Evolutionary conservation across 2,329 filamentous ascomycete genomes (phyloP).

Genomic region (Fusarium buharicum): DNA sequence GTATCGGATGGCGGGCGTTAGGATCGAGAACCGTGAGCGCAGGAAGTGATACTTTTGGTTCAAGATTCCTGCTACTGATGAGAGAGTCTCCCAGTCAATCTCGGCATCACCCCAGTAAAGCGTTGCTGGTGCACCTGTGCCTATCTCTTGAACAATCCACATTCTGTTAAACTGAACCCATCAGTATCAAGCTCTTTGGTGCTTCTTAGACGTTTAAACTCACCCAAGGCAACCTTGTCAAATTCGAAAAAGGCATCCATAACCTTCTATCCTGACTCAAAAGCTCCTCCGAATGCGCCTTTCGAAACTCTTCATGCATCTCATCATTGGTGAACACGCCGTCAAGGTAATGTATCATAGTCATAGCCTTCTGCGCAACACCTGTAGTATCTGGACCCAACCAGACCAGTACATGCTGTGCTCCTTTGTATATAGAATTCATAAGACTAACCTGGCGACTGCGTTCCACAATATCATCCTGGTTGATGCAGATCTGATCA

Average conservation of each 20-base stretch:
- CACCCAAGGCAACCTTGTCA: conserved; percentile 50
- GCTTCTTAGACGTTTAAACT: conserved; percentile 24
- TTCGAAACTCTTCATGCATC: conserved; percentile 45
- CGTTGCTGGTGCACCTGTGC: conserved; percentile 48
- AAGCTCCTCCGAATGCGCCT: conserved; percentile 47
- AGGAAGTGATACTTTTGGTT: conserved; percentile 50
- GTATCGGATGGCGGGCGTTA: conserved; percentile 50
- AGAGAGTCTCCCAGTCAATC: conserved; percentile 50
- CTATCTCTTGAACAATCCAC: conserved; percentile 54
- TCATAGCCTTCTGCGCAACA: conserved; percentile 45
- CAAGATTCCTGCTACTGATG: conserved; percentile 46
- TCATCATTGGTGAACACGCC: conserved; percentile 48
- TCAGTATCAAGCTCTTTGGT: background rate
- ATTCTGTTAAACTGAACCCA: conserved; percentile 48
- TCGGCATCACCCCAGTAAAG: conserved; percentile 50
- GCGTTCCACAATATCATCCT: conserved; percentile 50
- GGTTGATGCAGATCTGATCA: conserved; percentile 56
- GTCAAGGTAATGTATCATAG: conserved; percentile 45
- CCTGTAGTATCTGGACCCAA: conserved; percentile 47
- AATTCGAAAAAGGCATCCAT: conserved; percentile 49
- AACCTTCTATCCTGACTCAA: conserved; percentile 42
- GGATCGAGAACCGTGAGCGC: conserved; percentile 45
- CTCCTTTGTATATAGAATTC: conserved; percentile 52
- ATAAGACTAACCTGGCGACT: conserved; percentile 53
- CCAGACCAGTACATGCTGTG: conserved; percentile 51